Percentiles rank a stretch among this genome's conserved stretches.
phyloP scores from a whole-genome alignment of 768 basidiomycete species.

The Rhizopogon salebrosus region DNA sequence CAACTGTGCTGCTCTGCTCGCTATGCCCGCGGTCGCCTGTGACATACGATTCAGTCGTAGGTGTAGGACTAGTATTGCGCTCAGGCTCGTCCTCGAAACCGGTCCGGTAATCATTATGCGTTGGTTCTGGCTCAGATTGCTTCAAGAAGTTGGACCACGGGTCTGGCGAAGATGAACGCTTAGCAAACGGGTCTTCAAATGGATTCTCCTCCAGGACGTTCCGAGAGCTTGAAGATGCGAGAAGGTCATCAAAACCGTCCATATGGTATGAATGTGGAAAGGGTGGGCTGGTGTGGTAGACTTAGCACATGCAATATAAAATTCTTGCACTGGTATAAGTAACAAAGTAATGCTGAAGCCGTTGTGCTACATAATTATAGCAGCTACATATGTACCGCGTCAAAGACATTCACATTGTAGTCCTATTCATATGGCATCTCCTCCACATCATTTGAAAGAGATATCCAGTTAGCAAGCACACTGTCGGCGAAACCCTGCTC shows the following conservation, averaged over 20 bases:
- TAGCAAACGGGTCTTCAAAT: constrained; percentile 69
- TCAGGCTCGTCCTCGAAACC: constrained; percentile 21
- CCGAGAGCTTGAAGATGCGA: constrained; percentile 56
- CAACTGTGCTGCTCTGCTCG: constrained; percentile 14
- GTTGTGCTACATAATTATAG: neutral
- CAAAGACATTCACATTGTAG: neutral
- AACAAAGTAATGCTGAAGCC: too few relatives aligned
- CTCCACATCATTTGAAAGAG: constrained; percentile 63
- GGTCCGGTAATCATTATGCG: constrained; percentile 22
- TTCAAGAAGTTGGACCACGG: constrained; percentile 68
- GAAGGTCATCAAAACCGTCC: constrained; percentile 77
- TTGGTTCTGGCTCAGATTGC: constrained; percentile 7
- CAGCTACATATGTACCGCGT: neutral
- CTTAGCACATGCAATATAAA: neutral
- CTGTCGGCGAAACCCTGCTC: constrained; percentile 65
- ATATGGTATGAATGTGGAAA: constrained; percentile 28
- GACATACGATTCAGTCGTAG: constrained; percentile 31
- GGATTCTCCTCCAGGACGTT: constrained; percentile 68
- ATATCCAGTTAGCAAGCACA: constrained; percentile 69
- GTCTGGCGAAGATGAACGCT: constrained; percentile 63
- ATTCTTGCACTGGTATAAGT: too few relatives aligned
- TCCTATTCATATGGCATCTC: constrained; percentile 81
- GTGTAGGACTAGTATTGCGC: constrained; percentile 14
- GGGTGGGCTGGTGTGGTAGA: neutral
- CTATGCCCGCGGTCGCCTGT: constrained; percentile 29